Base-by-base conservation (phyloP, 2,329 filamentous ascomycete species). In the Clarireedia hainanense region DNA sequence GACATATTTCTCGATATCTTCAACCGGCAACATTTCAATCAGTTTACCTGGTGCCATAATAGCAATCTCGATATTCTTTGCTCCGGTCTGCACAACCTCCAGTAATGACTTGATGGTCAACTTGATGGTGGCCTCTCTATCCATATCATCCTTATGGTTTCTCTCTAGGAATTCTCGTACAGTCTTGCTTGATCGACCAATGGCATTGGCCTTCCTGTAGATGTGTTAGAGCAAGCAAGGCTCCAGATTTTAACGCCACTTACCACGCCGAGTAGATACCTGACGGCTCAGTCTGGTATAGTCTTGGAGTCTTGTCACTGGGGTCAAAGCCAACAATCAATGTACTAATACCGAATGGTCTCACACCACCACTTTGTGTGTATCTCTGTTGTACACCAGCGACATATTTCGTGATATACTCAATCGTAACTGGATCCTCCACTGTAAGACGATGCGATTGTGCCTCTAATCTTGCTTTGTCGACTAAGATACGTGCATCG, bases 1-100 rank as follows among this genome's bases (percentile, higher is more conserved):
- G 69, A 99, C 95, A 69, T 95, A 96, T 65, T 83, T 83, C 79
- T 99, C 94, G 68, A 99, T 99, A 68, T 96, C 89, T 72, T 97
- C 92, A 34, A 92, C 87, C 2, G 91, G 89, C 65, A 99, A 81
- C 84, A 96, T 91, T 78, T 97, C 91, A 61, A 99, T 83, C 15
- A 80, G 73, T 78, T 96, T 91, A 52, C 90, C 91, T 6, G 94
- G 91, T 6, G 90, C 89, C 91, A 97, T 96, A 70, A 99, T 86
- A 57, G 95, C 94, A 69, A 99, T 97, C 77, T 99, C 94, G 68
- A 99, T 99, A 75, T 99, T 99, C 84, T 99, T 99, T 52, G 94
- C 94, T 61, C 94, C 94, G 2, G 94, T 99, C 76, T 99, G 94
- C 60, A 99, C 94, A 53, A 99, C 94, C 74, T 99, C 94, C 59